Conservation (phyloP, 345 rosid species). For the Dipteronia dyeriana region DNA sequence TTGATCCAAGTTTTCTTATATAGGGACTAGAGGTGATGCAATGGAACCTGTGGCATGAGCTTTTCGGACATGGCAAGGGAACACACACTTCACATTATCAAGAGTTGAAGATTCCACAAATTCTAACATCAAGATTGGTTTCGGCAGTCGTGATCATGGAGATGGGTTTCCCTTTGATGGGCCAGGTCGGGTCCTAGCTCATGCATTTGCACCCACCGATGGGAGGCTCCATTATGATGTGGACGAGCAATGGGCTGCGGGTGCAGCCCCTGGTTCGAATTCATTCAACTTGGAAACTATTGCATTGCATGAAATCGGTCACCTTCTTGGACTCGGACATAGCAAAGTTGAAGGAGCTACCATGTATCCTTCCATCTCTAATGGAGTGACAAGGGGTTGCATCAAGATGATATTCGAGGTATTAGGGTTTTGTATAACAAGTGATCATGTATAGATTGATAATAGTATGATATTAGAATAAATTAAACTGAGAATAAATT, state of each 20-base stretch:
- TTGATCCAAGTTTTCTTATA: no score
- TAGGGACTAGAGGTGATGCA: background rate
- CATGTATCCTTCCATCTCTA: conserved; percentile 6
- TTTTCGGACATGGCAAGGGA: background rate
- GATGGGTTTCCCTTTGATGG: conserved; percentile 16
- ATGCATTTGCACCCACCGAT: conserved; percentile 2
- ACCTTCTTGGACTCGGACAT: conserved; percentile 16
- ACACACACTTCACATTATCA: background rate
- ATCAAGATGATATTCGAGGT: conserved; percentile 8
- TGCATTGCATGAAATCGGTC: conserved; percentile 21
- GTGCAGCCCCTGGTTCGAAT: background rate
- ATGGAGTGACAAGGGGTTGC: background rate
- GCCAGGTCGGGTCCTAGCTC: background rate
- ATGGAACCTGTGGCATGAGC: background rate
- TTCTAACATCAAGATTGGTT: conserved; percentile 1
- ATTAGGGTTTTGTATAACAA: conserved; percentile 14
- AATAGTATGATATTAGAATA: no score
- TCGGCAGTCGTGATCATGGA: conserved; percentile 12
- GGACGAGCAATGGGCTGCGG: conserved; percentile 11
- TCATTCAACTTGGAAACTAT: conserved; percentile 1
- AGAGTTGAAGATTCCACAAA: background rate
- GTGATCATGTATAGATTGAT: no score
- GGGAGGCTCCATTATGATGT: conserved; percentile 19
- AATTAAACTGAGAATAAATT: no score
- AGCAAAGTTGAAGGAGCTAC: background rate